Base-by-base conservation (phyloP, 179 eudicot genomes). In the Beta macrorhiza region DNA sequence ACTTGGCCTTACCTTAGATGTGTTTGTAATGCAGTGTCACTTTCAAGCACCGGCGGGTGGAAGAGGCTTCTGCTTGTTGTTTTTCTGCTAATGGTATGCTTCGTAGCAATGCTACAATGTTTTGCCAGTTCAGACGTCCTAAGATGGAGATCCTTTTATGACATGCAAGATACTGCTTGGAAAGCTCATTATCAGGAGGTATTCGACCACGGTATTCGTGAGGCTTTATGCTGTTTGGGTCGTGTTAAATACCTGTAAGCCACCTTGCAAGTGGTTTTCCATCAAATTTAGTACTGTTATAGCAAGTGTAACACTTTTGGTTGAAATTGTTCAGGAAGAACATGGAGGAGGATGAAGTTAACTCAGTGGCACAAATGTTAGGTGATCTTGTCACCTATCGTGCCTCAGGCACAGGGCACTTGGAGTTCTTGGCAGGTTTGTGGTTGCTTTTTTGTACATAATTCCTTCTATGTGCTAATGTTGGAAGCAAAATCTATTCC, bases 191-290 rank as follows among this genome's bases (percentile, higher is more conserved):
- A 93, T 78, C 86, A 86, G 82, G 97, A 90, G 91, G 93, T 93
- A 63, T 93, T 92, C 78, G 95, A 93, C 86, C 90, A 93, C 69
- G 90, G 97, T 65, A 89, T 93, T 81, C 93, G 92, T 72, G 95
- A 92, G 87, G 97, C 91, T 84, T 87, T 93, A 79, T 93, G 97
- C 86, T 93, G 97, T 87, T 82, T 93, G 84, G 97, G 97, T 72
- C 97, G 93, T 67, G 83, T 83, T 78, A 92, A 88, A 89, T 93
- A 93, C 95, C 75, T 90, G 97, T 91, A 89, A 58, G 94, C 72
- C 81, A 81, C 82, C 63, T 47, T 81, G 75, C 56, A 58, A 14
- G 70, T 80, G 58, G 72, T 74, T 67, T 53, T 51, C 70, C 74
- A 76, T 53, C 44, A n/a, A 65, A 76, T 37, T 58, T 59, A 63